Evolutionary conservation across 1,139 yeast species (phyloP).

Genomic region (Saccharomycopsis hybrid): DNA sequence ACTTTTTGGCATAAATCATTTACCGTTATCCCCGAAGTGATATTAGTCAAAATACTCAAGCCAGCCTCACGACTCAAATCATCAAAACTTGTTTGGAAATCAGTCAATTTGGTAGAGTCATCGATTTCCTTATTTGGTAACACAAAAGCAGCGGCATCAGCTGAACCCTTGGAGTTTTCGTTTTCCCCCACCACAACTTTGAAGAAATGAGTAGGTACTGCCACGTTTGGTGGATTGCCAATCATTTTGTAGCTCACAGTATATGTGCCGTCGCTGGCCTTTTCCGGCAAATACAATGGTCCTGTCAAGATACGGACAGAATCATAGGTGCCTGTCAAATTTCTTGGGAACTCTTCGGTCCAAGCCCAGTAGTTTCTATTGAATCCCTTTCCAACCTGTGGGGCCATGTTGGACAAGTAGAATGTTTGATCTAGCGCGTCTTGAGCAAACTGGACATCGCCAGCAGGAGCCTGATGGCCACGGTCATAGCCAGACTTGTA

Average conservation of each 20-base stretch:
- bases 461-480: constrained; percentile 98
- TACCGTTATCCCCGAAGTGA: constrained; percentile 6
- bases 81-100: constrained; percentile 81
- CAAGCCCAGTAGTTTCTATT: constrained; percentile 98
- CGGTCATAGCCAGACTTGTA: constrained; percentile 94
- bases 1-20: constrained; percentile 18
- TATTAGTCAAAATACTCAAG: constrained; percentile 12
- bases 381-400: constrained; percentile 96
- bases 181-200: constrained; percentile 82
- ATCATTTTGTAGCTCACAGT: constrained; percentile 84
- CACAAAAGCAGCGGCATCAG: constrained; percentile 89
- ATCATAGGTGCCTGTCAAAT: constrained; percentile 60
- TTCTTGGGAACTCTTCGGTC: constrained; percentile 80
- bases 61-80: constrained; percentile 59
- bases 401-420: constrained; percentile 81
- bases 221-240: constrained; percentile 92
- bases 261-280: constrained; percentile 67
- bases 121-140: constrained; percentile 75
- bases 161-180: constrained; percentile 36
- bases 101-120: constrained; percentile 61
- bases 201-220: constrained; percentile 96
- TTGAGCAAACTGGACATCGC: constrained; percentile 87
- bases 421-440: constrained; percentile 93
- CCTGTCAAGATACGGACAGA: constrained; percentile 87
- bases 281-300: constrained; percentile 80